These are phyloP conservation scores for Trichoderma aggressivum DNA, from an alignment of 2,329 filamentous ascomycete genomes.

Conservation along the genomic window DNA sequence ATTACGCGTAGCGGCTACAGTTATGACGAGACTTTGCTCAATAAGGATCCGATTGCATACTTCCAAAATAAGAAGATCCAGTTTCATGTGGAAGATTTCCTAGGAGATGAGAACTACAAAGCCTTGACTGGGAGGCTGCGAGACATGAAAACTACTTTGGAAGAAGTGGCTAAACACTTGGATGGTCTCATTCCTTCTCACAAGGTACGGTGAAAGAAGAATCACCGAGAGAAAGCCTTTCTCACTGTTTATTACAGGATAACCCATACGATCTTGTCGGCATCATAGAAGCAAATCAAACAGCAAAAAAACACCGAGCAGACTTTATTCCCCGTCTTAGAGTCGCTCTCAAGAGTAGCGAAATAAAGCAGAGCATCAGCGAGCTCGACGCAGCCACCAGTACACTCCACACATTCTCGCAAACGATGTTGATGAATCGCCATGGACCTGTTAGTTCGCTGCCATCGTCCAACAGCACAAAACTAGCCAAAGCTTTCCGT, in stretches of 20 bases:
- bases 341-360: conserved; percentile 3
- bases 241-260: neutral
- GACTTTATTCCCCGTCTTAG: conserved; percentile 3
- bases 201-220: neutral
- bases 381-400: conserved; percentile 11
- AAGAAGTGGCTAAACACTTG: neutral
- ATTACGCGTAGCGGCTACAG: neutral
- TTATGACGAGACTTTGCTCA: neutral
- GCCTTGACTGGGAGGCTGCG: neutral
- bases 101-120: conserved; percentile 4
- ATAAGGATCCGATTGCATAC: conserved; percentile 1
- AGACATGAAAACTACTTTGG: neutral
- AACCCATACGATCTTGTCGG: neutral
- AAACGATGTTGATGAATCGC: conserved; percentile 7
- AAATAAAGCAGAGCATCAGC: conserved; percentile 8
- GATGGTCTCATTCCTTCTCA: conserved; percentile 6
- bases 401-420: conserved; percentile 1
- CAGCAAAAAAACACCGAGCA: neutral
- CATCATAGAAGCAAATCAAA: conserved; percentile 10
- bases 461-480: neutral
- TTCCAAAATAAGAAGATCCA: neutral
- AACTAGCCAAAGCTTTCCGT: conserved; percentile 1
- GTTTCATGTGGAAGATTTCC: neutral
- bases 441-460: neutral
- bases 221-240: neutral